phyloP scores from a whole-genome alignment of 345 rosid species.

The Gossypium bickii region DNA sequence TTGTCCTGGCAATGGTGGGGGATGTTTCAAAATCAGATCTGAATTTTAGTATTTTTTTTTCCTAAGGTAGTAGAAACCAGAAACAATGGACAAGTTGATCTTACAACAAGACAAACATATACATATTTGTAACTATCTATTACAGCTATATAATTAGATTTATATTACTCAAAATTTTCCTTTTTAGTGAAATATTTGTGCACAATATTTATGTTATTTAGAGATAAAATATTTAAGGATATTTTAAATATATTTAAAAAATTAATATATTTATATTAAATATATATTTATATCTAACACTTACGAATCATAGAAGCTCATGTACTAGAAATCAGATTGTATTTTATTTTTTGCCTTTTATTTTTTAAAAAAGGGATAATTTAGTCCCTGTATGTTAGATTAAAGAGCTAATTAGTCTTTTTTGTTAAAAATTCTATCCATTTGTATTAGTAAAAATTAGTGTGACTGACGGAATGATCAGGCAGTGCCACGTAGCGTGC shows the following conservation, averaged over 20 bases:
- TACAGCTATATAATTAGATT: not conserved
- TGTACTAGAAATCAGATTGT: no score
- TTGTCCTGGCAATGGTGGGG: slow-evolving; percentile 27
- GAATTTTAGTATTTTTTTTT: slow-evolving; percentile 7
- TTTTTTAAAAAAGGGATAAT: no score
- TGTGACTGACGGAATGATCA: fast-evolving
- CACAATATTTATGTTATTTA: no score
- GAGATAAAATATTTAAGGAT: no score
- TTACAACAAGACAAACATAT: not conserved
- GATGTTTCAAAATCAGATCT: slow-evolving; percentile 18
- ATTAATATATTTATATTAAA: no score
- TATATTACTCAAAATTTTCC: no score
- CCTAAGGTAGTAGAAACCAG: not conserved
- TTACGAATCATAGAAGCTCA: no score
- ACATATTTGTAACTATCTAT: not conserved
- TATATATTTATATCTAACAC: no score
- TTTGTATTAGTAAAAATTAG: fast-evolving
- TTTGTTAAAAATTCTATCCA: fast-evolving
- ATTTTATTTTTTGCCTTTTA: no score
- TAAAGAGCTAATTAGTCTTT: no score
- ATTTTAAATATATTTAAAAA: no score
- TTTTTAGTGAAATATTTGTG: no score
- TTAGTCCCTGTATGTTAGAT: fast-evolving
- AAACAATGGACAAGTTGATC: slow-evolving; percentile 8
- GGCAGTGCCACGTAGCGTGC: fast-evolving